These are phyloP conservation scores for Prunus kanzakura DNA, from an alignment of 306 rosid genomes.

Conservation along the genomic window DNA sequence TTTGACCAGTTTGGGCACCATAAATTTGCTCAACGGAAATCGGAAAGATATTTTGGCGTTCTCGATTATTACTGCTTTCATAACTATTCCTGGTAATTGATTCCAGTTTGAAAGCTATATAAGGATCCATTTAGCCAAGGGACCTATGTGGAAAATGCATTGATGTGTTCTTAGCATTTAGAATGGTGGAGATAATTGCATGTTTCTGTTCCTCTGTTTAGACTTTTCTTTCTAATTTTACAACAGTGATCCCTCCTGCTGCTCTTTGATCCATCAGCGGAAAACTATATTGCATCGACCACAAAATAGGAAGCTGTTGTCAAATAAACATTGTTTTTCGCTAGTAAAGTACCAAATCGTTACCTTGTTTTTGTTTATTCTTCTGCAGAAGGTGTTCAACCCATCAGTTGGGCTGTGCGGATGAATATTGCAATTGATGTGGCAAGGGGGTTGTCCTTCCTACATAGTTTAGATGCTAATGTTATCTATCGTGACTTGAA, in stretches of 20 bases:
- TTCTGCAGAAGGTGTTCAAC: constrained; percentile 81
- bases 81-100: no score
- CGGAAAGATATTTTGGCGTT: neutral
- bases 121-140: neutral
- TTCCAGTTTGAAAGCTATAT: no score
- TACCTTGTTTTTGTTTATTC: constrained; percentile 3
- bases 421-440: constrained; percentile 69
- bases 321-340: neutral
- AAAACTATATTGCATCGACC: neutral
- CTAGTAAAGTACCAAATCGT: neutral
- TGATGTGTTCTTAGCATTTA: neutral
- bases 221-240: neutral
- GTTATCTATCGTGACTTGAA: constrained; percentile 90
- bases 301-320: neutral
- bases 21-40: neutral
- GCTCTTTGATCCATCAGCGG: neutral
- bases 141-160: neutral
- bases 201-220: neutral
- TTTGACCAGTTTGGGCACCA: neutral
- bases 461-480: constrained; percentile 68
- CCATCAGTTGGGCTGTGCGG: constrained; percentile 66
- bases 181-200: neutral
- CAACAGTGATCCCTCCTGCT: neutral
- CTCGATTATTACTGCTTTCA: no score
- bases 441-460: constrained; percentile 74